phyloP scores from a whole-genome alignment of 352 stramenopile genomes.

The Globisporangium middletonii region DNA sequence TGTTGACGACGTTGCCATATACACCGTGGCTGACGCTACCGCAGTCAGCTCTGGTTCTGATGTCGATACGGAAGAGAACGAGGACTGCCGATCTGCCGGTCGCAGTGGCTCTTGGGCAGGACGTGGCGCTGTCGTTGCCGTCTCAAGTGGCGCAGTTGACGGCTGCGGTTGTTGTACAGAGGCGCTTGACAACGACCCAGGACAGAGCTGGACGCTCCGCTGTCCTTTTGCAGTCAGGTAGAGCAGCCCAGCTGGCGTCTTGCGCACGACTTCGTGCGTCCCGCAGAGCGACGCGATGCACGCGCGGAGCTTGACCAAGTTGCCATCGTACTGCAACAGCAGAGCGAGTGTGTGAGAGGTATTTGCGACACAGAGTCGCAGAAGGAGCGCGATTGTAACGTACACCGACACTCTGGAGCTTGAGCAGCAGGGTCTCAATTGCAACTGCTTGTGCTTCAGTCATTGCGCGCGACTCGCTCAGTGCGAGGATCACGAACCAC shows the following conservation, averaged over 20 bases:
- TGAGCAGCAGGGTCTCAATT: constrained; percentile 31
- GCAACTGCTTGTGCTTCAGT: constrained; percentile 30
- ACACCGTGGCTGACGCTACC: too few species aligned
- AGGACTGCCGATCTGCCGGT: too few species aligned
- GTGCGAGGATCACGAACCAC: constrained; percentile 63
- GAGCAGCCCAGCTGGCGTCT: constrained; percentile 29
- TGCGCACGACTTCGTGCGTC: constrained; percentile 53
- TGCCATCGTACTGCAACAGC: constrained; percentile 46
- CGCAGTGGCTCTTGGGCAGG: neutral
- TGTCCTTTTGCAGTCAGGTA: constrained; percentile 55
- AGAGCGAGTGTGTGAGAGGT: neutral
- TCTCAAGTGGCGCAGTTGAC: neutral
- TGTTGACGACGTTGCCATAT: too few species aligned
- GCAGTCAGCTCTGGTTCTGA: too few species aligned
- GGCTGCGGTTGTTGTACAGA: neutral
- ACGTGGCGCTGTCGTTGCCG: too few species aligned
- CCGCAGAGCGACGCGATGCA: constrained; percentile 48
- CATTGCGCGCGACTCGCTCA: constrained; percentile 34
- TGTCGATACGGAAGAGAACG: too few species aligned
- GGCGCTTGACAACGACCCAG: constrained; percentile 10
- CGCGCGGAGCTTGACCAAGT: constrained; percentile 37
- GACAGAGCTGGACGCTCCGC: constrained; percentile 43
- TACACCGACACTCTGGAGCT: constrained; percentile 49
- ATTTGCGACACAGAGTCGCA: neutral
- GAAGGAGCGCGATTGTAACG: constrained; percentile 1